Percentiles rank a stretch among this genome's conserved stretches.
These are phyloP conservation scores for Paraconiothyrium brasiliense DNA, from an alignment of 2,329 filamentous ascomycete species.

Conservation along the genomic window DNA sequence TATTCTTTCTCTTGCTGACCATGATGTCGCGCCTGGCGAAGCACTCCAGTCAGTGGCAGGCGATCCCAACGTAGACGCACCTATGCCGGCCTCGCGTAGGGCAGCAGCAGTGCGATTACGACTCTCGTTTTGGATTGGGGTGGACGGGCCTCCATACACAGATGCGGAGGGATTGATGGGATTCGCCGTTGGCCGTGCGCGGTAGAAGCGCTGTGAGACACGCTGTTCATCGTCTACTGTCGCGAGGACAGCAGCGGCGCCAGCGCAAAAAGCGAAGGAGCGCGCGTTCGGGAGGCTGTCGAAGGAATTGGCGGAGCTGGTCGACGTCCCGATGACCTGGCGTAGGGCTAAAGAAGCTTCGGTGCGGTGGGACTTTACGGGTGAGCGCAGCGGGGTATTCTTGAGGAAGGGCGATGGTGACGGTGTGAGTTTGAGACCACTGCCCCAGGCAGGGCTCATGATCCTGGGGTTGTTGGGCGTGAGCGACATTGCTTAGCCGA, in stretches of 20 bases:
- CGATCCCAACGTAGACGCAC: slow-evolving; percentile 55
- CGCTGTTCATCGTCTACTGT: slow-evolving; percentile 73
- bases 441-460: slow-evolving; percentile 51
- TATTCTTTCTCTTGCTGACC: slow-evolving; percentile 89
- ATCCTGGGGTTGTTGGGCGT: slow-evolving; percentile 53
- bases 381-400: slow-evolving; percentile 70
- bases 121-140: slow-evolving; percentile 61
- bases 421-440: slow-evolving; percentile 66
- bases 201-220: slow-evolving; percentile 85
- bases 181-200: slow-evolving; percentile 77
- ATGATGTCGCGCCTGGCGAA: slow-evolving; percentile 70
- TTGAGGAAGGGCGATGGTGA: slow-evolving; percentile 71
- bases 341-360: slow-evolving; percentile 72
- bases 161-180: slow-evolving; percentile 70
- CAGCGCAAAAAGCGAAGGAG: slow-evolving; percentile 88
- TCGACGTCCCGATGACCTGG: slow-evolving; percentile 91
- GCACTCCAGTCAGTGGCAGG: slow-evolving; percentile 67
- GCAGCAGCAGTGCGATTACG: slow-evolving; percentile 67
- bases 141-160: slow-evolving; percentile 63
- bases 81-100: slow-evolving; percentile 59
- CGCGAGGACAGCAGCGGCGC: slow-evolving; percentile 91
- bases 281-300: slow-evolving; percentile 76
- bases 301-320: slow-evolving; percentile 83
- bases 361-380: slow-evolving; percentile 59
- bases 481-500: slow-evolving; percentile 47